Percentiles rank a stretch among this genome's conserved stretches.
Evolutionary conservation across 352 stramenopile genomes (phyloP).

Genomic region (Globisporangium emineosum): DNA sequence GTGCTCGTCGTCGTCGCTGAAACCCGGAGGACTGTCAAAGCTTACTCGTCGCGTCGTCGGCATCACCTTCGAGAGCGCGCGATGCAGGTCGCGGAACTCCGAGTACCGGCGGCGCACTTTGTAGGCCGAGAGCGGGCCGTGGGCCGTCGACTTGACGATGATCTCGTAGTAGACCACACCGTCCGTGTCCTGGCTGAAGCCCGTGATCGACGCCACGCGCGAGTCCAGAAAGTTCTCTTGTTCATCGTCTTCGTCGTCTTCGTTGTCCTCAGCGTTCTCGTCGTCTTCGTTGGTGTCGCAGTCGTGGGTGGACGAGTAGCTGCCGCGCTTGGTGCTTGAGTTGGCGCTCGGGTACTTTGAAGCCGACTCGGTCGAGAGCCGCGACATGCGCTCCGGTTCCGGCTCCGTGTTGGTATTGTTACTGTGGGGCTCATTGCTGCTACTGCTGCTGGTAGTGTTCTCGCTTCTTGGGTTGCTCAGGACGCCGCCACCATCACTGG

Average conservation of each 20-base stretch:
- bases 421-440: not conserved
- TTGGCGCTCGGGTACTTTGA: constrained; percentile 14
- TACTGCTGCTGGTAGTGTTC: not conserved
- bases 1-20: constrained; percentile 10
- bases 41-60: constrained; percentile 22
- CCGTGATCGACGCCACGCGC: constrained; percentile 59
- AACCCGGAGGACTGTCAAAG: not conserved
- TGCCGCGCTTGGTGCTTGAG: constrained; percentile 23
- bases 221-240: constrained; percentile 76
- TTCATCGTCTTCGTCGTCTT: constrained; percentile 20
- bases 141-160: constrained; percentile 53
- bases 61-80: constrained; percentile 55
- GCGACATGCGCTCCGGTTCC: constrained; percentile 14
- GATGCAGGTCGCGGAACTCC: constrained; percentile 63
- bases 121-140: constrained; percentile 73
- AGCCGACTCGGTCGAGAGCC: constrained; percentile 12
- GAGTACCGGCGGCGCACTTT: constrained; percentile 77
- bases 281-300: constrained; percentile 6
- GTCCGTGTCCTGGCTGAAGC: constrained; percentile 71
- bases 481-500: not conserved
- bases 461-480: not conserved
- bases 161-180: constrained; percentile 81
- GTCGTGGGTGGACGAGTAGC: constrained; percentile 15
- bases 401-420: constrained; percentile 10
- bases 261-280: constrained; percentile 12